These are phyloP conservation scores for Canna indica DNA, from an alignment of 176 grass and related monocot genomes.

Conservation along the genomic window DNA sequence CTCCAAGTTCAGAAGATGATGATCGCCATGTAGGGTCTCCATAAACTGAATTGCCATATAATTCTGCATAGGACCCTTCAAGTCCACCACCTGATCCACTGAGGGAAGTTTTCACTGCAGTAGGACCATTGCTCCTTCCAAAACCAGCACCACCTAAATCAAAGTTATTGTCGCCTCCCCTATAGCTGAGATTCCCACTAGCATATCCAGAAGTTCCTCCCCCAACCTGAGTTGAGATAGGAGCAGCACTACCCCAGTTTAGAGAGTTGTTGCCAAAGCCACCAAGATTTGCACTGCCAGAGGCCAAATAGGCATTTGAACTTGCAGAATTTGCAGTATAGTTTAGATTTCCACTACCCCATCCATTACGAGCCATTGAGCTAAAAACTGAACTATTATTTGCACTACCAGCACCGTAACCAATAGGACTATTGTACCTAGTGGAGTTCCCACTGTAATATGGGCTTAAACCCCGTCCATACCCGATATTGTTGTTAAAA, in stretches of 20 bases:
- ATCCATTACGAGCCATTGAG: constrained; percentile 12
- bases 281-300: constrained; percentile 4
- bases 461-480: constrained; percentile 8
- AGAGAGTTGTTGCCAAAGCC: constrained; percentile 43
- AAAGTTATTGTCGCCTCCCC: constrained; percentile 43
- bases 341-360: constrained; percentile 1
- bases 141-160: constrained; percentile 40
- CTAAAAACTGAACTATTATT: constrained; percentile 4
- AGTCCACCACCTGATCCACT: constrained; percentile 59
- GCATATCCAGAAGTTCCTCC: constrained; percentile 33
- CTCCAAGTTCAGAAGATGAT: constrained; percentile 62
- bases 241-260: constrained; percentile 61
- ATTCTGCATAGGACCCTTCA: constrained; percentile 58
- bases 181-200: constrained; percentile 56
- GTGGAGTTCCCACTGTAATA: constrained; percentile 8
- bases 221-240: constrained; percentile 43
- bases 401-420: constrained; percentile 4
- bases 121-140: constrained; percentile 53
- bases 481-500: not conserved
- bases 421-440: constrained; percentile 6
- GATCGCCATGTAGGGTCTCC: constrained; percentile 64
- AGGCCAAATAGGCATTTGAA: constrained; percentile 5
- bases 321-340: constrained; percentile 3
- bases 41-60: constrained; percentile 51
- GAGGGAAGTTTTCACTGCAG: constrained; percentile 36